These are phyloP conservation scores for Colletotrichum melonis DNA, from an alignment of 2,329 filamentous ascomycete species.

Conservation along the genomic window DNA sequence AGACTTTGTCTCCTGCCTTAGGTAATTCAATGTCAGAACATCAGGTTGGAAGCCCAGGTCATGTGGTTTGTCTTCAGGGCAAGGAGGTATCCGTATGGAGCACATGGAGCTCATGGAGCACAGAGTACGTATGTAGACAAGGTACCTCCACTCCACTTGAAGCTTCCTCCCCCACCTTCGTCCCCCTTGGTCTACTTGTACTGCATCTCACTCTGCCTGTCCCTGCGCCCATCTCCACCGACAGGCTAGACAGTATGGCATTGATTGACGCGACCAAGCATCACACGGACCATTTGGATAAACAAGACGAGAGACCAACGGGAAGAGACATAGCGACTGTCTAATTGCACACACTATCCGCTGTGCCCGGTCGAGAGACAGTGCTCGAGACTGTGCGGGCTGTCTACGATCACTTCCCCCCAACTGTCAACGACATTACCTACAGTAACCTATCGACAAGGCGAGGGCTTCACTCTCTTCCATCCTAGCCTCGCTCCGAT, in stretches of 20 bases:
- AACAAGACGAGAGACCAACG: not conserved
- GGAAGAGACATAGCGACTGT: not conserved
- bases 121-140: not conserved
- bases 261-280: not conserved
- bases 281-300: not conserved
- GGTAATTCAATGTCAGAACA: not conserved
- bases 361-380: not conserved
- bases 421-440: not conserved
- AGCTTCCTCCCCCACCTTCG: not conserved
- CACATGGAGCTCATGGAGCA: no score
- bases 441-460: not conserved
- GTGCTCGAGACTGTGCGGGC: not conserved
- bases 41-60: not conserved
- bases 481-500: not conserved
- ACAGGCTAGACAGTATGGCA: constrained; percentile 15
- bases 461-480: not conserved
- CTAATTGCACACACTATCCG: not conserved
- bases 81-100: not conserved
- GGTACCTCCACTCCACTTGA: not conserved
- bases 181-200: not conserved
- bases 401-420: not conserved
- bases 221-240: not conserved
- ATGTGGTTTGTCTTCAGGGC: not conserved
- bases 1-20: not conserved
- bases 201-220: constrained; percentile 9